Evolutionary conservation across 2,329 filamentous ascomycete genomes (phyloP), one percentile per base, ranked within the genome.

Genomic region (Mollisiaceae sp.): DNA sequence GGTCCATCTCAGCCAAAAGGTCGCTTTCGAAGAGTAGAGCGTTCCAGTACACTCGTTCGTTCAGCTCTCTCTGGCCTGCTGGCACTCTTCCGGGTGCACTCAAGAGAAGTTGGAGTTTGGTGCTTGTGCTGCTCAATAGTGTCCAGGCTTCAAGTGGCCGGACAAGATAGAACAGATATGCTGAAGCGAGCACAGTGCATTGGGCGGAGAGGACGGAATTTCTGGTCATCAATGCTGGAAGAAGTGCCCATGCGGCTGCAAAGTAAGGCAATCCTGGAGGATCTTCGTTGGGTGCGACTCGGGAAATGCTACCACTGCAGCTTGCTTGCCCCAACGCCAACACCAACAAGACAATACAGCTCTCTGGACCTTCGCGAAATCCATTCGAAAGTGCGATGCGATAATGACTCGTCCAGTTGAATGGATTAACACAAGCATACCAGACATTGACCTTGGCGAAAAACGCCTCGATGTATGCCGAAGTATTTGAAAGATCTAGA

Each of bases 401-500:
- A 75, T 94, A 94, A 75, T 93, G 89, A 66, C 84, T 87, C 50
- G 86, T 83, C 91, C 92, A 95, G 1, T 88, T 91, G 76, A 91
- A 91, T 0, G 91, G 91, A 75, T 93, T 94, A 39, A 95, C 91
- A 71, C 91, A 93, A 11, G 92, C 91, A 73, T 94, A 94, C 90
- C 92, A 94, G 2, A 93, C 84, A 70, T 94, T 94, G 66, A 93
- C 92, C 50, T 89, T 84, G 65, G 91, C 88, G 73, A 94, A 95
- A 77, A 92, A 94, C 0, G 91, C 89, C 74, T 91, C 88, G 47
- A 92, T 89, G 75, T 93, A 94, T 4, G 88, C 84, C 56, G 88
- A 85, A 1, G 89, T 91, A 75, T 93, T 92, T 54, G 89, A 90
- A 52, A 94, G 79, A 75, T 93, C 90, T 65, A 93, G 83, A 70